These are phyloP conservation scores for Nemania sp. DNA, from an alignment of 2,329 filamentous ascomycete genomes.

Conservation along the genomic window DNA sequence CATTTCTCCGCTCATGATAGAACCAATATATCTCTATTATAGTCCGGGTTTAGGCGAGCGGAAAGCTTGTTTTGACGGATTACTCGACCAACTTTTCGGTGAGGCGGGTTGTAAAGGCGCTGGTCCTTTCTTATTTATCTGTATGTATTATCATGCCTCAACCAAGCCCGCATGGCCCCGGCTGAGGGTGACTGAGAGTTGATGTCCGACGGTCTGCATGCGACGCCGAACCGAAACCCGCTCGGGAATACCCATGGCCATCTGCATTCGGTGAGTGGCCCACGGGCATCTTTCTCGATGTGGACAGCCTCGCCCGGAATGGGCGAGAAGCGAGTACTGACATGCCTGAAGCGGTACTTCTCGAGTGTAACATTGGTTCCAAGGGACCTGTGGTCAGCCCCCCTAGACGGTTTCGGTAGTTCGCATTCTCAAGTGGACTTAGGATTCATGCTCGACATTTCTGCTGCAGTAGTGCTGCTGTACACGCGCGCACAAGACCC, in stretches of 20 bases:
- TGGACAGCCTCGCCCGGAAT: slow-evolving; percentile 16
- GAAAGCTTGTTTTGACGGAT: background rate
- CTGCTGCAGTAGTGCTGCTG: slow-evolving; percentile 15
- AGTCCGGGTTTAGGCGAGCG: background rate
- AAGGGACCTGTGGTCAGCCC: slow-evolving; percentile 9
- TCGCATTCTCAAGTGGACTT: slow-evolving; percentile 6
- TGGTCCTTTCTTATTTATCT: background rate
- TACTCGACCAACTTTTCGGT: background rate
- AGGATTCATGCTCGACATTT: slow-evolving; percentile 31
- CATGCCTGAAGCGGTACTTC: slow-evolving; percentile 11
- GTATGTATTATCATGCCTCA: background rate
- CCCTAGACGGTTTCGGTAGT: slow-evolving; percentile 18
- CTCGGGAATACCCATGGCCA: slow-evolving; percentile 9
- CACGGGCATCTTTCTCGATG: slow-evolving; percentile 27
- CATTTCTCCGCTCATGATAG: background rate
- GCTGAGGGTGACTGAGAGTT: background rate
- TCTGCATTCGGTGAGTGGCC: slow-evolving; percentile 22
- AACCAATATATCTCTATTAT: background rate
- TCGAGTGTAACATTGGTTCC: background rate
- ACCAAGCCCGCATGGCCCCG: background rate
- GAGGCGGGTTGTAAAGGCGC: background rate
- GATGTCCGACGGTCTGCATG: slow-evolving; percentile 16
- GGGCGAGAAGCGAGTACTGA: background rate
- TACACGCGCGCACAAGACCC: slow-evolving; percentile 6
- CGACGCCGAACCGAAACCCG: slow-evolving; percentile 15